Evolutionary conservation across 1,284 basidiomycete species (phyloP), one percentile per base, ranked within the genome.

Genomic region (Singerocomus rubriflavus): DNA sequence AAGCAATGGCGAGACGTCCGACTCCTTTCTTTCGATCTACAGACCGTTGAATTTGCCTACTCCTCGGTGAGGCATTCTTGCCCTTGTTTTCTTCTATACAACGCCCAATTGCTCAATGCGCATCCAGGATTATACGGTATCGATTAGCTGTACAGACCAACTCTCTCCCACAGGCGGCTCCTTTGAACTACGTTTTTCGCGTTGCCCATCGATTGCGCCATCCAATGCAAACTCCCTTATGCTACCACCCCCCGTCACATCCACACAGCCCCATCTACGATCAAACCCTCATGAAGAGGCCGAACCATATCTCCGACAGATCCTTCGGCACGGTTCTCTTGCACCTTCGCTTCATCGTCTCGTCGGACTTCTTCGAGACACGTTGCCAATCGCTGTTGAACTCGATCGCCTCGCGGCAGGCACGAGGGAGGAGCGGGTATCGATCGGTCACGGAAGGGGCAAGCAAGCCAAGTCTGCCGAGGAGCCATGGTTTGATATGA

Each of bases 1-100:
- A 81, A 79, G 53, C 73, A 75, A 25, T 92, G 87, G 82, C 71
- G 72, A 26, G 89, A 88, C 64, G 80, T 94, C 36, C 77, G 81
- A 43, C 71, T 95, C 50, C 74, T 93, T 49, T 91, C 89, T 2
- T 94, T 94, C 65, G 91, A 94, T 67, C 71, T 94, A 14, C 89
- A 91, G 60, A 91, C 90, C 1, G 91, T 93, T n/a, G 87, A 91
- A 60, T 87, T 95, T 64, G 81, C 83, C 5, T 93, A 93, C 63
- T 78, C 84, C 11, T 71, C 71, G 45, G 85, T 81, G 64, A 54
- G 72, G 45, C 29, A 55, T 44, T 6, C 13, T 30, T 6, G 2
- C 6, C 11, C 5, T 14, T n/a, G 5, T 7, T 4, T 17, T 26
- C 6, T 38, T 31, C 35, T 42, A 10, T n/a, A 25, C 29, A 21